Conservation (phyloP, 371 early-diverging fungal genomes). For the Sporodiniella umbellata region DNA sequence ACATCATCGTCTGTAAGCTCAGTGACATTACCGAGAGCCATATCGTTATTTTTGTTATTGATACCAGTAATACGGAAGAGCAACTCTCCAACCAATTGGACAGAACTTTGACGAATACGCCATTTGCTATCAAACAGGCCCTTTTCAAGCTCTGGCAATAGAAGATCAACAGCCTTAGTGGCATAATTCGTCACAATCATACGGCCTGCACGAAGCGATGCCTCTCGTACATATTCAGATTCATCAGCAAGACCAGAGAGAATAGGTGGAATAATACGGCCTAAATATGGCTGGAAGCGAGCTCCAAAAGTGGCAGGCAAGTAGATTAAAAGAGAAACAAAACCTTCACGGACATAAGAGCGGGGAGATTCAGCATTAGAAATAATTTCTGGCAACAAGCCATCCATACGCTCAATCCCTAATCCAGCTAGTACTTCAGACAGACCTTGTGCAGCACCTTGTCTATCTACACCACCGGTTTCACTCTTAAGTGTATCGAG, state of each 20-base stretch:
- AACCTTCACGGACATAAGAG: constrained; percentile 92
- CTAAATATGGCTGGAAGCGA: constrained; percentile 87
- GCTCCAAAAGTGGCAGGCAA: constrained; percentile 93
- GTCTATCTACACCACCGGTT: constrained; percentile 89
- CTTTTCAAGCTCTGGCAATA: constrained; percentile 89
- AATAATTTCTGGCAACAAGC: constrained; percentile 87
- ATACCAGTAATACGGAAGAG: constrained; percentile 90
- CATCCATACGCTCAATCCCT: constrained; percentile 85
- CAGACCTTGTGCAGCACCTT: constrained; percentile 97
- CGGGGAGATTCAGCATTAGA: constrained; percentile 74
- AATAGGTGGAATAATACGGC: constrained; percentile 82
- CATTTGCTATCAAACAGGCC: constrained; percentile 91
- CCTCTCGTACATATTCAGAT: constrained; percentile 90
- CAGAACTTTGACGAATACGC: constrained; percentile 94
- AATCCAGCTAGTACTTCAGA: constrained; percentile 91
- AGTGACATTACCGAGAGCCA: constrained; percentile 41
- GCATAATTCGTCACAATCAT: constrained; percentile 92
- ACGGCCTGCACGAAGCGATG: constrained; percentile 87
- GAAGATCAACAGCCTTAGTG: constrained; percentile 79
- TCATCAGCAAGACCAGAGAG: constrained; percentile 94
- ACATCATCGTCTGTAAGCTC: constrained; percentile 57
- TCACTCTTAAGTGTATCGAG: constrained; percentile 81
- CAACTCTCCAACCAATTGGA: constrained; percentile 94
- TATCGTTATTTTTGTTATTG: constrained; percentile 51
- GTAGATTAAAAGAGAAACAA: constrained; percentile 90